Evolutionary conservation across 805 yeast genomes (phyloP).

Genomic region (Cyberlindnera nakhonratchasimensis): DNA sequence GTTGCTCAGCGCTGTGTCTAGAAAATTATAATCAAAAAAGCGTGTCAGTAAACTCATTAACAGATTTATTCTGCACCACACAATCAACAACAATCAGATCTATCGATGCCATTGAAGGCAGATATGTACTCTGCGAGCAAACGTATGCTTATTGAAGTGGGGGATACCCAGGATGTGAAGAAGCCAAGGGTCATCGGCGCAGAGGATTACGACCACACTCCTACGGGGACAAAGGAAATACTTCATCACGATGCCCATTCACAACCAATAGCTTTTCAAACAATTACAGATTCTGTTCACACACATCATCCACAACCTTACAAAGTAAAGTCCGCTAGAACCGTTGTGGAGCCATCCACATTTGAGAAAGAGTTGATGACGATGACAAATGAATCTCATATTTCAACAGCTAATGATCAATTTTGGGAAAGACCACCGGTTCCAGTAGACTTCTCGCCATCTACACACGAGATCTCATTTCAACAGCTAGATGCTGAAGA

Average conservation of each 20-base stretch:
- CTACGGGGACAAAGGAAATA: slow-evolving; percentile 20
- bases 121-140: too few species aligned
- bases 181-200: slow-evolving; percentile 18
- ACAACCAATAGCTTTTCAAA: slow-evolving; percentile 25
- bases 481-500: slow-evolving; percentile 98
- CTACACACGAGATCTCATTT: slow-evolving; percentile 54
- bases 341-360: slow-evolving; percentile 38
- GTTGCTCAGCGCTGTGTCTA: too few species aligned
- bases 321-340: slow-evolving; percentile 26
- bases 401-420: slow-evolving; percentile 29
- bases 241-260: slow-evolving; percentile 29
- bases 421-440: slow-evolving; percentile 58
- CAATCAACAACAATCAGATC: too few species aligned
- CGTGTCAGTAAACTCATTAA: too few species aligned
- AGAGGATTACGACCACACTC: slow-evolving; percentile 13
- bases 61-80: too few species aligned
- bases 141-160: slow-evolving; percentile 5
- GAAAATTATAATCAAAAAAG: too few species aligned
- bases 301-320: slow-evolving; percentile 30
- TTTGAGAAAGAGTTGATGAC: slow-evolving; percentile 51
- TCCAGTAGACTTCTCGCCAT: slow-evolving; percentile 47
- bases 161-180: slow-evolving; percentile 9
- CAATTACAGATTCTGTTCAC: slow-evolving; percentile 13
- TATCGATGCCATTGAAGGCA: too few species aligned
- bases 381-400: slow-evolving; percentile 38